Evolutionary conservation across 1,139 yeast genomes (phyloP).

Genomic region (Suhomyces bribrorum): DNA sequence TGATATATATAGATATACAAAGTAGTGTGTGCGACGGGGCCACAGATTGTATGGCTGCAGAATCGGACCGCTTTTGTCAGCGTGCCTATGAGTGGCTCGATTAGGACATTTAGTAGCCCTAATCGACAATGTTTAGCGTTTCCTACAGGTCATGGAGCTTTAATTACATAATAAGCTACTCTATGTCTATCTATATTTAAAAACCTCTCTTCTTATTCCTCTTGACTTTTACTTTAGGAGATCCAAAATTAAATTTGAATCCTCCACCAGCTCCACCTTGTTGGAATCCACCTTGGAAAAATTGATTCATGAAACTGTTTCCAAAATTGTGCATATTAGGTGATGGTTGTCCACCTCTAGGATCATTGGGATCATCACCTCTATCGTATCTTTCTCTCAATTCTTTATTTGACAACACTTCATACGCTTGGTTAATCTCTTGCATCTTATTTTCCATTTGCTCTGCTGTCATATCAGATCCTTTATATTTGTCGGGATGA

Average conservation of each 20-base stretch:
- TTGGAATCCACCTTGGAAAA: constrained; percentile 11
- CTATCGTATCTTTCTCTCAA: constrained; percentile 64
- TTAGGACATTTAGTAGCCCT: neutral
- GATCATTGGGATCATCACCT: constrained; percentile 60
- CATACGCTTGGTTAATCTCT: constrained; percentile 91
- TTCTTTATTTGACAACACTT: constrained; percentile 70
- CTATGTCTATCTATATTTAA: neutral
- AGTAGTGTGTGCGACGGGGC: neutral
- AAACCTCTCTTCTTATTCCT: constrained; percentile 3
- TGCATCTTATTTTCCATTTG: constrained; percentile 85
- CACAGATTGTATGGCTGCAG: too few species aligned
- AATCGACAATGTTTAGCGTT: too few species aligned
- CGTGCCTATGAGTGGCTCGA: neutral
- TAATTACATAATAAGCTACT: neutral
- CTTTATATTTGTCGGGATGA: constrained; percentile 89
- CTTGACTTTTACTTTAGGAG: constrained; percentile 5
- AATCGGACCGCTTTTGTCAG: neutral
- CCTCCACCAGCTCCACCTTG: constrained; percentile 8
- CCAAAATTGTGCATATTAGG: constrained; percentile 12
- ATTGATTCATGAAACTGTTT: constrained; percentile 11
- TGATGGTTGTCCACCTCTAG: constrained; percentile 13
- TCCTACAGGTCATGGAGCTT: too few species aligned
- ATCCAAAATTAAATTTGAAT: constrained; percentile 8
- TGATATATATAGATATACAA: neutral
- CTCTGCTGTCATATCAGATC: constrained; percentile 64